These are phyloP conservation scores for Scedosporium minutisporum DNA, from an alignment of 2,329 filamentous ascomycete species.

Conservation along the genomic window DNA sequence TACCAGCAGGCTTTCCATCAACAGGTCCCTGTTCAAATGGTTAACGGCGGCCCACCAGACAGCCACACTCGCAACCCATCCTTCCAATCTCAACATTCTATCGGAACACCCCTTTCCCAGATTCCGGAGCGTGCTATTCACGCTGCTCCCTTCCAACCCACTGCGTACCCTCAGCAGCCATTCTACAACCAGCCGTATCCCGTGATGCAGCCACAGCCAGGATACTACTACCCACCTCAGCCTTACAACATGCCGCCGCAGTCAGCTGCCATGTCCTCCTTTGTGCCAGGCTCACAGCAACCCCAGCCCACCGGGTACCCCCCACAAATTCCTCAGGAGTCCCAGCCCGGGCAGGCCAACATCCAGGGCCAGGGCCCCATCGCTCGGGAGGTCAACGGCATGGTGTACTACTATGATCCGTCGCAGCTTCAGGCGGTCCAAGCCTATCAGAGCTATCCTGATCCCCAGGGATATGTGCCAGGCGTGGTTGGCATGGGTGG, in stretches of 20 bases:
- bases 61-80: slow-evolving; percentile 58
- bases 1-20: slow-evolving; percentile 93
- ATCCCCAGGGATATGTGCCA: slow-evolving; percentile 42
- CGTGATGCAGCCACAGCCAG: slow-evolving; percentile 31
- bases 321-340: slow-evolving; percentile 2
- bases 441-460: slow-evolving; percentile 35
- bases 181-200: slow-evolving; percentile 60
- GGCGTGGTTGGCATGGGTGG: slow-evolving; percentile 63
- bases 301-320: slow-evolving; percentile 9
- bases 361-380: slow-evolving; percentile 38
- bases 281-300: slow-evolving; percentile 41
- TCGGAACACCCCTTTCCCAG: slow-evolving; percentile 75
- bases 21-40: slow-evolving; percentile 72
- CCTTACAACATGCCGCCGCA: slow-evolving; percentile 19
- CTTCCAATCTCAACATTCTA: slow-evolving; percentile 60
- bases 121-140: slow-evolving; percentile 90
- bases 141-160: slow-evolving; percentile 79
- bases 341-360: slow-evolving; percentile 18
- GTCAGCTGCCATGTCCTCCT: slow-evolving; percentile 40
- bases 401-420: slow-evolving; percentile 89
- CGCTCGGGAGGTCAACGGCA: slow-evolving; percentile 87
- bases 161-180: slow-evolving; percentile 48
- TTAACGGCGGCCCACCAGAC: slow-evolving; percentile 46
- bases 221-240: slow-evolving; percentile 40
- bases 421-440: slow-evolving; percentile 54